Percentiles rank a stretch among this genome's conserved stretches.
phyloP scores from a whole-genome alignment of 2,329 filamentous ascomycete species.

The Scedosporium boydii region DNA sequence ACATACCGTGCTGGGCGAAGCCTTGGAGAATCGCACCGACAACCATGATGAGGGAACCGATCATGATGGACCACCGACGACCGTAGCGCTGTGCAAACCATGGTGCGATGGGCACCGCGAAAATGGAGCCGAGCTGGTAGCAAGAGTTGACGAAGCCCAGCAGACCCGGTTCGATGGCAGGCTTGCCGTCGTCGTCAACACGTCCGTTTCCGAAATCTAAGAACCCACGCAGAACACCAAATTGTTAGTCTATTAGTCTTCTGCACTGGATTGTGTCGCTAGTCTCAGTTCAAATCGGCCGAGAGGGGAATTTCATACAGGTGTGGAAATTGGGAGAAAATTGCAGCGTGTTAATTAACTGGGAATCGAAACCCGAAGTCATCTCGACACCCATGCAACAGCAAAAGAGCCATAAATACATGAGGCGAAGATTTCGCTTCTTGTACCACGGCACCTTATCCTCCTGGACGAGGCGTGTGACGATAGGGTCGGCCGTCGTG shows the following conservation, averaged over 20 bases:
- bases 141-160: slow-evolving; percentile 41
- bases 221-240: neutral
- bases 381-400: slow-evolving; percentile 48
- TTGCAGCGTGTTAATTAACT: slow-evolving; percentile 29
- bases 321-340: slow-evolving; percentile 26
- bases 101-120: slow-evolving; percentile 42
- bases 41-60: slow-evolving; percentile 45
- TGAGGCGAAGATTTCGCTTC: slow-evolving; percentile 40
- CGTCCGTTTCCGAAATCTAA: slow-evolving; percentile 12
- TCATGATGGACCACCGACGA: slow-evolving; percentile 42
- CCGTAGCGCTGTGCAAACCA: slow-evolving; percentile 39
- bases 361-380: slow-evolving; percentile 46
- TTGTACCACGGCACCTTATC: slow-evolving; percentile 37
- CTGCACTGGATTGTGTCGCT: neutral
- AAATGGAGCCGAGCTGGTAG: slow-evolving; percentile 46
- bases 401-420: slow-evolving; percentile 43
- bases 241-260: neutral
- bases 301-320: slow-evolving; percentile 16
- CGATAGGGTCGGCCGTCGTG: slow-evolving; percentile 15
- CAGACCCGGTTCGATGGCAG: slow-evolving; percentile 19
- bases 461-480: slow-evolving; percentile 21
- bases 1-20: slow-evolving; percentile 30
- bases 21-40: slow-evolving; percentile 46
- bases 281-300: neutral
- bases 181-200: slow-evolving; percentile 11